Evolutionary conservation across 2,329 filamentous ascomycete genomes (phyloP).

Genomic region (Colletotrichum lentis): DNA sequence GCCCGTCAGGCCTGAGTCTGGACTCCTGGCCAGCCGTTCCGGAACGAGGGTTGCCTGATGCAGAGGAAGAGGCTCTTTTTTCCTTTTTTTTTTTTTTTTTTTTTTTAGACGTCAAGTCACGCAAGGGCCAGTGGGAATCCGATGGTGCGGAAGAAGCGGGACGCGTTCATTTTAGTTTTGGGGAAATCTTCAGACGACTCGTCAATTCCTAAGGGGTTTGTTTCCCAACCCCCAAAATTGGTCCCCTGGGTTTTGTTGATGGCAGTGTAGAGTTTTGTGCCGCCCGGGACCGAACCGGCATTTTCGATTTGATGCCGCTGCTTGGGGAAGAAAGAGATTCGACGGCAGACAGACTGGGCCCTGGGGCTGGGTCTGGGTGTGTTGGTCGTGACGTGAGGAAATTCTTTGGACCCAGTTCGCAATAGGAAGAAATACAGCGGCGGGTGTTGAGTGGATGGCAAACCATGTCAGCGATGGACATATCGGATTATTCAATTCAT

Average conservation of each 20-base stretch:
- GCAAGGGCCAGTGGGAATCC: background rate
- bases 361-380: no score
- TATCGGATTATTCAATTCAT: no score
- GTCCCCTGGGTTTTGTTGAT: no score
- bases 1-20: background rate
- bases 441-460: no score
- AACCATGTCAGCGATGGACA: no score
- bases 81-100: no score
- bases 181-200: conserved; percentile 11
- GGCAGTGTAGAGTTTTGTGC: background rate
- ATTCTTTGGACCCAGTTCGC: no score
- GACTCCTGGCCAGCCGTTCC: background rate
- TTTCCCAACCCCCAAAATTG: background rate
- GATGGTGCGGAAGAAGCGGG: background rate
- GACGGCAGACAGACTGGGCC: no score
- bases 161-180: background rate
- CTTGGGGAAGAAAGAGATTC: background rate
- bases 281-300: background rate
- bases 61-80: background rate
- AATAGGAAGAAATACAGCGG: no score
- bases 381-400: no score
- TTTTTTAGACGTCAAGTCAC: background rate
- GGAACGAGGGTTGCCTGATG: no score
- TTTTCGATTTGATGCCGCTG: background rate
- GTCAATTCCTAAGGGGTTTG: background rate